Evolutionary conservation across 768 basidiomycete genomes (phyloP).

Genomic region (Tylopilus vinaceipallidus): DNA sequence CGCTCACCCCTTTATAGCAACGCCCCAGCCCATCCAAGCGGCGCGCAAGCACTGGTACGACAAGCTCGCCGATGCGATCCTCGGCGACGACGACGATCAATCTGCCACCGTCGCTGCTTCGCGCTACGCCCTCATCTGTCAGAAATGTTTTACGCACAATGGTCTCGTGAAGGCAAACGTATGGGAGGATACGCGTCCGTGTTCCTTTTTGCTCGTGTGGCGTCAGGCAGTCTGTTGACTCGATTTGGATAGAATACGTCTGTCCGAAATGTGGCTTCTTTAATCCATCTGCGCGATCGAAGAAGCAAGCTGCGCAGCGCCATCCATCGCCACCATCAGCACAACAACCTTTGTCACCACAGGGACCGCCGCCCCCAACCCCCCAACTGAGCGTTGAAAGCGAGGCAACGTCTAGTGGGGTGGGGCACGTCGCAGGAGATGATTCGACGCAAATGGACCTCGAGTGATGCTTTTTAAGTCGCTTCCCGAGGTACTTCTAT

Average conservation of each 20-base stretch:
- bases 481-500: background rate
- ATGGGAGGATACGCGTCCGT: slow-evolving; percentile 83
- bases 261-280: slow-evolving; percentile 88
- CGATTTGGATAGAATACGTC: slow-evolving; percentile 59
- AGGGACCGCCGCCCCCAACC: background rate
- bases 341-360: slow-evolving; percentile 10
- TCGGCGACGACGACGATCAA: slow-evolving; percentile 69
- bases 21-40: slow-evolving; percentile 41
- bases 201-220: slow-evolving; percentile 22
- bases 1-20: slow-evolving; percentile 30
- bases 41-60: slow-evolving; percentile 83
- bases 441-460: slow-evolving; percentile 10
- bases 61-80: slow-evolving; percentile 80
- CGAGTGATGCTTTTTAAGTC: slow-evolving; percentile 8
- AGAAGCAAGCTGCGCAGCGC: slow-evolving; percentile 26
- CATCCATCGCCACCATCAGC: slow-evolving; percentile 28
- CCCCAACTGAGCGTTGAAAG: background rate
- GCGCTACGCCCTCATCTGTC: slow-evolving; percentile 85
- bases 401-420: background rate
- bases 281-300: slow-evolving; percentile 50
- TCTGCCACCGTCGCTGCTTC: slow-evolving; percentile 39
- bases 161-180: slow-evolving; percentile 80
- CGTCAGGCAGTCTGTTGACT: background rate
- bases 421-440: background rate
- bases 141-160: slow-evolving; percentile 84